Percentiles rank a stretch among this genome's conserved stretches.
phyloP scores from a whole-genome alignment of 2,329 filamentous ascomycete species.

The Aureobasidium lini region DNA sequence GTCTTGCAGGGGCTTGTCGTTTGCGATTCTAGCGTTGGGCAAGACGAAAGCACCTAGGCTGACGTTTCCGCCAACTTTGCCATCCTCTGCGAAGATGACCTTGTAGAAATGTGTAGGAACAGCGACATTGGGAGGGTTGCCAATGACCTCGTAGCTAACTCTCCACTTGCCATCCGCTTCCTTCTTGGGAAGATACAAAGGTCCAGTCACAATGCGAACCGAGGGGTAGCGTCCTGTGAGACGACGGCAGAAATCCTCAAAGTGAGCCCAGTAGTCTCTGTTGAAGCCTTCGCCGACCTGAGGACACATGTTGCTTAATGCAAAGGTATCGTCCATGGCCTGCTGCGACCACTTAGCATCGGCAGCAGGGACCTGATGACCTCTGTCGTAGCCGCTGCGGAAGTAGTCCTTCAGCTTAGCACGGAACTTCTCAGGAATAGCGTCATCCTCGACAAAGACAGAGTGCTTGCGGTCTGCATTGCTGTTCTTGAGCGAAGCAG shows the following conservation, averaged over 20 bases:
- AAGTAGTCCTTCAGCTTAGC: constrained; percentile 90
- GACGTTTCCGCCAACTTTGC: constrained; percentile 59
- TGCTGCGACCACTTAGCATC: constrained; percentile 92
- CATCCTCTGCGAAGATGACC: constrained; percentile 93
- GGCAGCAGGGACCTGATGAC: constrained; percentile 93
- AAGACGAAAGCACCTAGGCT: constrained; percentile 90
- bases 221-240: constrained; percentile 74
- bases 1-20: constrained; percentile 76
- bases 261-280: constrained; percentile 97
- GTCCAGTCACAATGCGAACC: constrained; percentile 87
- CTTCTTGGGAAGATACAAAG: constrained; percentile 80
- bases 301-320: constrained; percentile 92
- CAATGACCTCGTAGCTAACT: constrained; percentile 92
- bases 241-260: constrained; percentile 91
- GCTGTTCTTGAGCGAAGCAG: constrained; percentile 65
- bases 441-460: constrained; percentile 71
- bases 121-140: constrained; percentile 83
- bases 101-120: constrained; percentile 99
- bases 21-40: constrained; percentile 82
- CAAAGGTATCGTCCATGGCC: constrained; percentile 94
- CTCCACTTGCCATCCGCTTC: constrained; percentile 91
- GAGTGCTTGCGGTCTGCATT: constrained; percentile 80
- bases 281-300: constrained; percentile 99
- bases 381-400: constrained; percentile 88
- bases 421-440: constrained; percentile 78